phyloP scores from a whole-genome alignment of 2,329 filamentous ascomycete species.

The Cordyceps cateniannulata region DNA sequence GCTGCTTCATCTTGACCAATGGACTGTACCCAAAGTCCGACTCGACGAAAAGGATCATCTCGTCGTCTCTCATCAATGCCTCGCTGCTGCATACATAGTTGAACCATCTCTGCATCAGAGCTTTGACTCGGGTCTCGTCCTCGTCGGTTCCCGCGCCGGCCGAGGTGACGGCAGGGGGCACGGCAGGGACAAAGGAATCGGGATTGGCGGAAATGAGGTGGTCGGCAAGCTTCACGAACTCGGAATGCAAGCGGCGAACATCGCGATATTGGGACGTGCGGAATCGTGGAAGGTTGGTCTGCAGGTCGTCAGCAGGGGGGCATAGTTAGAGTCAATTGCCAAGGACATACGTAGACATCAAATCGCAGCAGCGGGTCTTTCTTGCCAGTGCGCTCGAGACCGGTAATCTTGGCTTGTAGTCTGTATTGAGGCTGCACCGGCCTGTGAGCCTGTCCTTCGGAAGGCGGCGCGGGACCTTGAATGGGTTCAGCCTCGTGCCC shows the following conservation, averaged over 20 bases:
- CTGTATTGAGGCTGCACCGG: constrained; percentile 65
- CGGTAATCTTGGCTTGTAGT: constrained; percentile 91
- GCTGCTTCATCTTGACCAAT: constrained; percentile 91
- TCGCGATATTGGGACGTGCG: constrained; percentile 97
- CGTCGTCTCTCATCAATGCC: constrained; percentile 87
- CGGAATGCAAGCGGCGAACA: constrained; percentile 88
- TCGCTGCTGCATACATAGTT: constrained; percentile 91
- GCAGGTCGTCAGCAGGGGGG: constrained; percentile 18
- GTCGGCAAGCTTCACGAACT: constrained; percentile 93
- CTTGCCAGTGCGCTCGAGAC: constrained; percentile 83
- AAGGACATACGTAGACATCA: constrained; percentile 74
- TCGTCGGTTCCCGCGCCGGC: constrained; percentile 95
- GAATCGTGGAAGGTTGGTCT: constrained; percentile 99
- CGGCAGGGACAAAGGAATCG: constrained; percentile 86
- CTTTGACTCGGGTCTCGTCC: constrained; percentile 84
- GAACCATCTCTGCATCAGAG: constrained; percentile 86
- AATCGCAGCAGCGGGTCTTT: constrained; percentile 94
- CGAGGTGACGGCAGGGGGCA: constrained; percentile 89
- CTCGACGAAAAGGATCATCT: constrained; percentile 98
- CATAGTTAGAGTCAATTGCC: not conserved
- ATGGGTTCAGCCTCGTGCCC: constrained; percentile 22
- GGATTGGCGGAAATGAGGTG: constrained; percentile 97
- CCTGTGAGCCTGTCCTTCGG: constrained; percentile 42
- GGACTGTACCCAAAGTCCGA: constrained; percentile 98
- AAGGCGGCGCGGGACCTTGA: not conserved